Conservation (phyloP, 2,329 filamentous ascomycete genomes). For the Bipolaris sorokiniana region DNA sequence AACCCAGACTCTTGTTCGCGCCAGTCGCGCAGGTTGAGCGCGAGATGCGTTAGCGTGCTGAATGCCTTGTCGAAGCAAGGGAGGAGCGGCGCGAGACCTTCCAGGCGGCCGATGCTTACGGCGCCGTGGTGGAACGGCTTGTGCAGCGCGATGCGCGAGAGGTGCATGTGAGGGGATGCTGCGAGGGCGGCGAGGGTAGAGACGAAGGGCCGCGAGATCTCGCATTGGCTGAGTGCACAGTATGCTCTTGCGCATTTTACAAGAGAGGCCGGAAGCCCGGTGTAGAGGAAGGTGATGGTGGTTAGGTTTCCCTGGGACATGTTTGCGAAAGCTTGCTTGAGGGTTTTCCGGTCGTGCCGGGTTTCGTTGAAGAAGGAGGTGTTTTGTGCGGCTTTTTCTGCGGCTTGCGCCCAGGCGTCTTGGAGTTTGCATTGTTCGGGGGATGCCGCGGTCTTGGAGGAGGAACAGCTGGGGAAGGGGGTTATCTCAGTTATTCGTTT, state of each 20-base stretch:
- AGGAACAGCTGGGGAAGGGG: conserved; percentile 2
- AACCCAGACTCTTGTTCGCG: conserved; percentile 33
- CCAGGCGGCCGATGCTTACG: conserved; percentile 30
- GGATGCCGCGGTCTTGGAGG: neutral
- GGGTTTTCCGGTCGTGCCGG: conserved; percentile 29
- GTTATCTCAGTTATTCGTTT: conserved; percentile 15
- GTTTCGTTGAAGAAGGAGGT: conserved; percentile 37
- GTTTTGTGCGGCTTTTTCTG: conserved; percentile 15
- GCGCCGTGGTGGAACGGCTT: conserved; percentile 17
- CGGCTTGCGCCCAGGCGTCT: conserved; percentile 4
- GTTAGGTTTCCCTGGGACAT: conserved; percentile 4
- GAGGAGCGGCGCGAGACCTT: conserved; percentile 25
- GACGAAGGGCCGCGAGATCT: conserved; percentile 40
- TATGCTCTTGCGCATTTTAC: conserved; percentile 25
- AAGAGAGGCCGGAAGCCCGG: conserved; percentile 23
- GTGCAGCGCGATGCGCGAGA: conserved; percentile 16
- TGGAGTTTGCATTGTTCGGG: conserved; percentile 1
- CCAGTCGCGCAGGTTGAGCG: conserved; percentile 39
- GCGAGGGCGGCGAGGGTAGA: conserved; percentile 30
- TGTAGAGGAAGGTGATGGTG: conserved; percentile 17
- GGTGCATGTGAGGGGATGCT: neutral
- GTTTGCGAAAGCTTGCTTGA: conserved; percentile 24
- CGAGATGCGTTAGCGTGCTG: conserved; percentile 20
- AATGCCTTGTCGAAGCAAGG: conserved; percentile 21
- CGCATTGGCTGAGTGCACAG: conserved; percentile 32